A percentile compares a stretch with the other conserved stretches of the same genome.
Evolutionary conservation across 2,329 filamentous ascomycete genomes (phyloP).

Genomic region (Neoarthrinium moseri): DNA sequence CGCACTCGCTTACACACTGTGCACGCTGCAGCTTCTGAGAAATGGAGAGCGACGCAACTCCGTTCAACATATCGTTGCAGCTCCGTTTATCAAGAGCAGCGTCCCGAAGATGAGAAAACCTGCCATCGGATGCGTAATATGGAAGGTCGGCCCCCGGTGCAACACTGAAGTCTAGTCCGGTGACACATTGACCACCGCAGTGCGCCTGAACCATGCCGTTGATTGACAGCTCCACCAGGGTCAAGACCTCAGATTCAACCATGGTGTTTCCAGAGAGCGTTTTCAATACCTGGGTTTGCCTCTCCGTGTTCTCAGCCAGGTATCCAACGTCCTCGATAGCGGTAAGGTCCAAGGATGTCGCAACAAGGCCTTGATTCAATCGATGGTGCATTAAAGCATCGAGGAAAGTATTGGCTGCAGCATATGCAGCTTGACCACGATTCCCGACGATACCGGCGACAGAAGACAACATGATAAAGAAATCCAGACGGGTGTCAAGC

Average conservation of each 20-base stretch:
- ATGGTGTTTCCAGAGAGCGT: constrained; percentile 48
- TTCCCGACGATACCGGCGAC: constrained; percentile 49
- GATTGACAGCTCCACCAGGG: constrained; percentile 50
- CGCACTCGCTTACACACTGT: constrained; percentile 40
- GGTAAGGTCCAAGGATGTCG: constrained; percentile 51
- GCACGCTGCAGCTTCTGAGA: constrained; percentile 40
- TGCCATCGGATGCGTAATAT: constrained; percentile 54
- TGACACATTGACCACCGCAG: constrained; percentile 51
- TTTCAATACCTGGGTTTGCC: constrained; percentile 43
- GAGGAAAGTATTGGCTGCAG: constrained; percentile 47
- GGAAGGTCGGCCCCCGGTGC: constrained; percentile 36
- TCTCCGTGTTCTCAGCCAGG: constrained; percentile 43
- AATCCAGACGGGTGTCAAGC: constrained; percentile 38
- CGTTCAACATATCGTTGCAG: too few relatives aligned
- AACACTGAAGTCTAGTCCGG: constrained; percentile 44
- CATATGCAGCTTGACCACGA: constrained; percentile 52
- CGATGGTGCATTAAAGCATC: constrained; percentile 40
- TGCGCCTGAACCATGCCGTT: constrained; percentile 36
- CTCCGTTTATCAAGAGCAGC: too few relatives aligned
- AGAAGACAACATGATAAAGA: constrained; percentile 50
- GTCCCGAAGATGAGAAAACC: constrained; percentile 48
- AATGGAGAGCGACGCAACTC: constrained; percentile 27
- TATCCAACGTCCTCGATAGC: constrained; percentile 50
- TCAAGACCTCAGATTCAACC: constrained; percentile 51
- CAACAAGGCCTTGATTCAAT: constrained; percentile 36